Conservation (phyloP, 140 eudicot species). For the Bidens hawaiensis region DNA sequence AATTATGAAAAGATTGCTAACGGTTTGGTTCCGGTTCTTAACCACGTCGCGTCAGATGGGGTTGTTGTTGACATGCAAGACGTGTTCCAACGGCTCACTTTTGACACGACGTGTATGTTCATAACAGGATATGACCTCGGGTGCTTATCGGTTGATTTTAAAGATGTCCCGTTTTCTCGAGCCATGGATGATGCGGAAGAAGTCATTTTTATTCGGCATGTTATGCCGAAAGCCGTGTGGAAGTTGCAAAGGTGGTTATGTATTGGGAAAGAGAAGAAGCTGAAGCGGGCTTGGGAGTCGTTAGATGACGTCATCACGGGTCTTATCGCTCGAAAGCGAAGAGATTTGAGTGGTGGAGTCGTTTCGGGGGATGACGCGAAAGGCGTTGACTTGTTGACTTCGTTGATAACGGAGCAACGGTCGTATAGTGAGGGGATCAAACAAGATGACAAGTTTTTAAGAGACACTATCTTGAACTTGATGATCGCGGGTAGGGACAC, state of each 20-base stretch:
- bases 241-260: conserved; percentile 45
- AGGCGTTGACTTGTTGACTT: conserved; percentile 47
- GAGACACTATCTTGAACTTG: conserved; percentile 44
- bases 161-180: conserved; percentile 51
- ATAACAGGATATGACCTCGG: conserved; percentile 60
- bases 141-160: conserved; percentile 39
- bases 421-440: background rate
- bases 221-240: conserved; percentile 50
- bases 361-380: background rate
- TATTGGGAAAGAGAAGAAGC: conserved; percentile 46
- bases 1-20: conserved; percentile 36
- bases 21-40: conserved; percentile 53
- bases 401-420: conserved; percentile 32
- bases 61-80: conserved; percentile 62
- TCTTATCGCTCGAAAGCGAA: conserved; percentile 33
- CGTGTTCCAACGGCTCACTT: conserved; percentile 54
- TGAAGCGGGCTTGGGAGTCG: conserved; percentile 30
- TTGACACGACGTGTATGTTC: conserved; percentile 53
- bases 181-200: conserved; percentile 69
- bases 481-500: conserved; percentile 74
- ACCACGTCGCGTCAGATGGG: conserved; percentile 15
- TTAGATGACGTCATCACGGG: conserved; percentile 36
- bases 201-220: conserved; percentile 43
- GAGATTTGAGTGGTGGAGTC: conserved; percentile 15
- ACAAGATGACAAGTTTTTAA: conserved; percentile 38